Conservation (phyloP, 148 eudicot species). For the Fallopia convolvulus region DNA sequence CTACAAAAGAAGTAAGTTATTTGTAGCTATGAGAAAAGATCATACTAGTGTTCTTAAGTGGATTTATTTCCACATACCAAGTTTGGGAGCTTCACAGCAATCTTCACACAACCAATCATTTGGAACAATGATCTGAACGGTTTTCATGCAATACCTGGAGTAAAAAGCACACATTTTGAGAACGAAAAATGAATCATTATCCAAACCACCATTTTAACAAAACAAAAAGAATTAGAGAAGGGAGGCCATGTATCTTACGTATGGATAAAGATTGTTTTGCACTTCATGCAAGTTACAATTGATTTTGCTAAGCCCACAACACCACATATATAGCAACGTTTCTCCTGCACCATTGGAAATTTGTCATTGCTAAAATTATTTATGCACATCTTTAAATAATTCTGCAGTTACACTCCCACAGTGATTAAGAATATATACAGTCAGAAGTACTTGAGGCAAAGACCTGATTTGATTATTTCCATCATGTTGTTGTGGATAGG, state of each 20-base stretch:
- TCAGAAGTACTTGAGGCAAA: neutral
- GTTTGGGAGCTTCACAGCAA: neutral
- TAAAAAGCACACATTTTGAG: neutral
- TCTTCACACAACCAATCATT: constrained; percentile 7
- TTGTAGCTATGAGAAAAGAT: neutral
- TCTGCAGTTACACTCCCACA: neutral
- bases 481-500: neutral
- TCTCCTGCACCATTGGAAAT: neutral
- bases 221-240: neutral
- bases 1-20: neutral
- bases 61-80: constrained; percentile 2
- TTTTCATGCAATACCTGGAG: constrained; percentile 7
- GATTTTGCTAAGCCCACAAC: neutral
- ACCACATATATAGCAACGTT: constrained; percentile 1
- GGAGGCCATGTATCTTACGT: neutral
- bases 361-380: neutral
- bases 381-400: neutral
- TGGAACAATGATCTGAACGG: neutral
- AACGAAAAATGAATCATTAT: neutral
- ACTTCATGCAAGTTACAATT: neutral
- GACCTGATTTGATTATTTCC: neutral
- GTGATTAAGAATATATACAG: neutral
- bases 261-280: neutral
- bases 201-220: neutral
- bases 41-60: neutral